phyloP scores from a whole-genome alignment of 2,329 filamentous ascomycete genomes.

The Apiospora saccharicola region DNA sequence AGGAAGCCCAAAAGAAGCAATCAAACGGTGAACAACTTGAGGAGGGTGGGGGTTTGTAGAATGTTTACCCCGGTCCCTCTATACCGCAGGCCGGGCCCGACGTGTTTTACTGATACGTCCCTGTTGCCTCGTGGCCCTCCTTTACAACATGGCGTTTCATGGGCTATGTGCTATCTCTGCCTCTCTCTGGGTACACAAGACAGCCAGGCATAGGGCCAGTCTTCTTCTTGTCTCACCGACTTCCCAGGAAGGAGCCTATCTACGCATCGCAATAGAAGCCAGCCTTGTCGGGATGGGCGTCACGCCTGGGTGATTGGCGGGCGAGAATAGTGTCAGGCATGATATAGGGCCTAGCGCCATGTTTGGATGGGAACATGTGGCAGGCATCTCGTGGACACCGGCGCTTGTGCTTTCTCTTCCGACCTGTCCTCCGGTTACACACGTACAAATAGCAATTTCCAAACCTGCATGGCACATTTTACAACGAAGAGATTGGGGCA shows the following conservation, averaged over 20 bases:
- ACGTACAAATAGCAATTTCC: background rate
- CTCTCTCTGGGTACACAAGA: background rate
- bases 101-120: background rate
- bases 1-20: background rate
- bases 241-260: background rate
- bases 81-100: background rate
- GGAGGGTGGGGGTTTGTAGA: background rate
- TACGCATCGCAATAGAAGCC: background rate
- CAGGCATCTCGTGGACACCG: constrained; percentile 1
- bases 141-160: background rate
- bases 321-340: background rate
- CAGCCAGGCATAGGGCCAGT: background rate
- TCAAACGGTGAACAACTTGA: background rate
- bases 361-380: constrained; percentile 5
- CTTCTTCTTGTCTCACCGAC: constrained; percentile 7
- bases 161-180: background rate
- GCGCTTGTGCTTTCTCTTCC: constrained; percentile 2
- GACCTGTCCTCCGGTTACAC: background rate
- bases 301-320: background rate
- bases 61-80: background rate
- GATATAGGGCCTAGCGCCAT: background rate
- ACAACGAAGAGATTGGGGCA: background rate
- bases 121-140: constrained; percentile 5
- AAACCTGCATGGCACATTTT: background rate
- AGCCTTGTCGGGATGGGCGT: background rate